Percentiles rank a stretch among this genome's conserved stretches.
Evolutionary conservation across 176 grass and related monocot genomes (phyloP).

Genomic region (Raddia guianensis): DNA sequence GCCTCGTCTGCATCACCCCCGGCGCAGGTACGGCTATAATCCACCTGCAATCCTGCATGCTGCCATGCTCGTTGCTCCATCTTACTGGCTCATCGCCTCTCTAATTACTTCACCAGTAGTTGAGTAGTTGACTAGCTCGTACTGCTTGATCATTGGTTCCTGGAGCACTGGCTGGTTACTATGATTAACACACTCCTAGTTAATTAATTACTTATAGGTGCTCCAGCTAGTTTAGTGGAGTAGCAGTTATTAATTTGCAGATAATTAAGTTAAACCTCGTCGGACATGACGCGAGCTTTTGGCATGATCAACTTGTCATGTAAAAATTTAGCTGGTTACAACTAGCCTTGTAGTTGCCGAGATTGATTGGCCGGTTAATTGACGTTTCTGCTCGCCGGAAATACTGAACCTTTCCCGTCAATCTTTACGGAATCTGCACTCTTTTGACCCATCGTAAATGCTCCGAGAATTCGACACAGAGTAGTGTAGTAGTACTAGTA

Average conservation of each 20-base stretch:
- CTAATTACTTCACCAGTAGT: background rate
- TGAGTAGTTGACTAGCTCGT: background rate
- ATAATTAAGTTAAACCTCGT: background rate
- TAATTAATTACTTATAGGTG: background rate
- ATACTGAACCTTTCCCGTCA: background rate
- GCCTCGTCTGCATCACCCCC: conserved; percentile 89
- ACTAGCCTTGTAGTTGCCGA: background rate
- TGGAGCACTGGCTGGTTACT: background rate
- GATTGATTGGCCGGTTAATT: background rate
- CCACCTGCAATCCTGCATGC: too few relatives aligned
- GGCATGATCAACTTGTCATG: background rate
- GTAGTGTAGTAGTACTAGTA: background rate
- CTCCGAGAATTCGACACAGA: background rate
- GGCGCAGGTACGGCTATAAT: conserved; percentile 53
- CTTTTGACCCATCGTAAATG: conserved; percentile 11
- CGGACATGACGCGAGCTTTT: background rate
- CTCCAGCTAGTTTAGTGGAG: background rate
- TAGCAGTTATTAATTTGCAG: background rate
- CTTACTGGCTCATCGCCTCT: background rate
- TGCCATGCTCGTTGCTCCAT: background rate
- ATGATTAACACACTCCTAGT: background rate
- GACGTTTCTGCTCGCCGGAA: background rate
- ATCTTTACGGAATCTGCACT: conserved; percentile 21
- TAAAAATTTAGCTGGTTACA: background rate
- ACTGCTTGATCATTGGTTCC: background rate